Evolutionary conservation across 768 basidiomycete genomes (phyloP).

Genomic region (Polyporus arcularius): DNA sequence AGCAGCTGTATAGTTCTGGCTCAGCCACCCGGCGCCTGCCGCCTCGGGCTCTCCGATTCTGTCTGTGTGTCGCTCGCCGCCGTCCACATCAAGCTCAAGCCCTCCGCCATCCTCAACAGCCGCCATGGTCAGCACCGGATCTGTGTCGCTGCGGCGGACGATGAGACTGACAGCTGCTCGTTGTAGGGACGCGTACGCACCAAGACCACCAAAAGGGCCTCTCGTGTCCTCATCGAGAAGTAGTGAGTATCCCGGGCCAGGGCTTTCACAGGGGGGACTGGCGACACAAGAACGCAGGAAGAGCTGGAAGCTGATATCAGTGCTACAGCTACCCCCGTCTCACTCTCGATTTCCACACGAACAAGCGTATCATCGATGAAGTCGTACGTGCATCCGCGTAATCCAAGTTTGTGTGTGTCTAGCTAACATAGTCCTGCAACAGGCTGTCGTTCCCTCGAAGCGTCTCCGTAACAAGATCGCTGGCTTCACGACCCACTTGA

Average conservation of each 20-base stretch:
- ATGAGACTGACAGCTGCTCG: not conserved
- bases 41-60: constrained; percentile 10
- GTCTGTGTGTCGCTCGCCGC: constrained; percentile 21
- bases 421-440: not conserved
- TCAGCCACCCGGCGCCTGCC: constrained; percentile 35
- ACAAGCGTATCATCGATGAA: constrained; percentile 99
- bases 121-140: constrained; percentile 12
- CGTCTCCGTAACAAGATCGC: constrained; percentile 99
- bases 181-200: constrained; percentile 98
- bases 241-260: constrained; percentile 59
- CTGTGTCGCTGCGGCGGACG: constrained; percentile 7
- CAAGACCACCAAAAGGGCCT: constrained; percentile 99
- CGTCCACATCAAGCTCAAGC: constrained; percentile 27
- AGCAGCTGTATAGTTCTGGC: constrained; percentile 37
- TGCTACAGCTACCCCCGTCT: constrained; percentile 88
- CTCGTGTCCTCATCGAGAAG: constrained; percentile 98
- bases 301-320: constrained; percentile 1
- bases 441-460: constrained; percentile 97
- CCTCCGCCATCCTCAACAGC: constrained; percentile 24
- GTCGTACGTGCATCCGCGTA: constrained; percentile 56
- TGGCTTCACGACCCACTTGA: constrained; percentile 99
- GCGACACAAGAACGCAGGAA: not conserved
- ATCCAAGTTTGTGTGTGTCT: not conserved
- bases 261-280: not conserved
- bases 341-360: constrained; percentile 99